Conservation (phyloP, 306 rosid genomes). For the Ormosia semicastrata region DNA sequence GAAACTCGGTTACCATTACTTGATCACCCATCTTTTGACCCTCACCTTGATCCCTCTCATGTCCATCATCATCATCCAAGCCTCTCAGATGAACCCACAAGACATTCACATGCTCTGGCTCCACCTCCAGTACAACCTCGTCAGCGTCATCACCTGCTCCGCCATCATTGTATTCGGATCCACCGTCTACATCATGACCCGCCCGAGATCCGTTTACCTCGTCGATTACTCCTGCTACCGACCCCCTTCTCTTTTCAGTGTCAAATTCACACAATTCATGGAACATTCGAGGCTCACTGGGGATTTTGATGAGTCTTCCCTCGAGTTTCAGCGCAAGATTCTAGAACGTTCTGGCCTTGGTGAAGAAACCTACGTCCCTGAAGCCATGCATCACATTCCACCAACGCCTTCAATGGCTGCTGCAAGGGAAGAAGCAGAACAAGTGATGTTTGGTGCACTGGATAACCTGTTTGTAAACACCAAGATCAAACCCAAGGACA, state of each 20-base stretch:
- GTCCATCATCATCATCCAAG: constrained; percentile 36
- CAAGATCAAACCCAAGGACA: constrained; percentile 47
- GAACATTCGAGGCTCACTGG: constrained; percentile 50
- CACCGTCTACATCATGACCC: constrained; percentile 49
- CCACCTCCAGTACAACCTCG: constrained; percentile 53
- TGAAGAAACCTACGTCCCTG: constrained; percentile 56
- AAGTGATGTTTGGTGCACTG: constrained; percentile 60
- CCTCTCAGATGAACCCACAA: constrained; percentile 42
- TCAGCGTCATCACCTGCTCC: constrained; percentile 32
- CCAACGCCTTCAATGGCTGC: constrained; percentile 50
- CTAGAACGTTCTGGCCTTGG: constrained; percentile 65
- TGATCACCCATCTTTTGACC: constrained; percentile 46
- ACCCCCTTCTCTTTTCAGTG: constrained; percentile 40
- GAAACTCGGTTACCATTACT: constrained; percentile 55
- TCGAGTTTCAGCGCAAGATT: constrained; percentile 61
- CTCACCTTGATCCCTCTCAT: constrained; percentile 55
- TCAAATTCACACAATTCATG: constrained; percentile 32
- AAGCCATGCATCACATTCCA: constrained; percentile 51
- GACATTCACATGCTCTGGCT: constrained; percentile 59
- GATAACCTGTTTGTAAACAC: constrained; percentile 55
- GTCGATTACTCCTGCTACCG: constrained; percentile 50
- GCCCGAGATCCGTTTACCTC: constrained; percentile 62
- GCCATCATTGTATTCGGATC: constrained; percentile 45
- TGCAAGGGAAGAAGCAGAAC: constrained; percentile 61
- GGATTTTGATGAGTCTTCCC: constrained; percentile 46